Base-by-base conservation (phyloP, 352 stramenopile species). In the Aphanomyces astaci region DNA sequence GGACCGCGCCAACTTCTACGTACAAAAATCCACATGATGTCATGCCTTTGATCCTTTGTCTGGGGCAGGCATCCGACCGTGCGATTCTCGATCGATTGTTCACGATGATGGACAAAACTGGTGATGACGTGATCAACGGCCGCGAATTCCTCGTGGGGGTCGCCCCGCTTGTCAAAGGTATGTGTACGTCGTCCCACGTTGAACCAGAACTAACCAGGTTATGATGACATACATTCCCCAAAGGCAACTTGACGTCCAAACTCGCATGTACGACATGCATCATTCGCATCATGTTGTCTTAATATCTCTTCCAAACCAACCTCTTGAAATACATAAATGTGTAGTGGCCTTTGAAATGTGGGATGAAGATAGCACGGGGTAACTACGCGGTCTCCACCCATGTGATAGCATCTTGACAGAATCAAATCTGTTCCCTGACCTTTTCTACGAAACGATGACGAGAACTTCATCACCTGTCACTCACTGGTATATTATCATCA, bases 1-100 rank as follows among this genome's bases (percentile, higher is more conserved):
- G 1, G 73, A 86, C n/a, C 69, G 54, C 25, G 73, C 75, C 48
- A 72, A 78, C 27, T 79, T 90, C 59, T 74, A 67, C 2, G 62
- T 71, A 48, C 27, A 11, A 36, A 57, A 15, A 30, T 11, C 27
- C 0, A n/a, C 2, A 65, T 60, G n/a, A 9, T 10, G 60, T 36
- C 0, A 19, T 31, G 28, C 19, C 15, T 10, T n/a, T 0, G 19
- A 17, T 10, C 54, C n/a, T 28, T 28, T 49, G 11, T n/a, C n/a
- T n/a, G n/a, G n/a, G 17, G 25, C 36, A 68, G 62, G 62, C 56
- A 9, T 80, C 74, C 0, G 82, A 87, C 45, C 71, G 78, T 30
- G 71, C 68, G 10, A 82, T 90, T 51, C 74, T 87, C 25, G 76
- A 87, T 27, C 76, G 71, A 2, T 36, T 90, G 31, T 87, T 90